Evolutionary conservation across 805 yeast genomes (phyloP), one percentile per base, ranked within the genome.

Genomic region (Millerago galiae): DNA sequence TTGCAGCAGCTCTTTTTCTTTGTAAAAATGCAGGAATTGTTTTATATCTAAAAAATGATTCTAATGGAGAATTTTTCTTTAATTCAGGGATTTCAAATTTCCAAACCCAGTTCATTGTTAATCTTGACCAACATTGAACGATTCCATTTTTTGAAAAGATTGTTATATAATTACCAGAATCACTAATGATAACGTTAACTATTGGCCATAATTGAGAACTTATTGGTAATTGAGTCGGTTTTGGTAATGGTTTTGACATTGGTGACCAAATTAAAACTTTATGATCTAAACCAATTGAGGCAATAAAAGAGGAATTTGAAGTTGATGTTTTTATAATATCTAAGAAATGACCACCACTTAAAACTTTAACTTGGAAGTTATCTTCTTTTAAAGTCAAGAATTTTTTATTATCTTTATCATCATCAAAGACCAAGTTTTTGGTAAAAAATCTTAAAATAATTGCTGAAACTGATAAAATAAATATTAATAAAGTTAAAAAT

Each of bases 191-290:
- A 16, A 77, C 67, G 44, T 75, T 74, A 11, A 77, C 72, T 0
- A 83, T 68, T 1, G 89, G 90, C 79, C 86, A 74, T 37, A 75
- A 66, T 32, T 72, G 70, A 3, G 67, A 58, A 9, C 64, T 55
- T 6, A 65, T 55, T 16, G 74, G 74, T 24, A 71, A 53, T 36
- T 63, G 68, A 1, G 72, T 66, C 8, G 78, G 79, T 18, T 53
- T 46, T 40, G 71, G 81, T 38, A 63, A 58, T 33, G 70, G 84
- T 16, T 56, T 60, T 1, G 68, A 60, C 42, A 79, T 56, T 4
- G 89, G 89, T 0, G 85, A 81, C 95, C 95, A 86, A 10, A 85
- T 75, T 27, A 77, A 59, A 4, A 86, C 70, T 45, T 71, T 75
- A 51, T 83, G 89, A 52, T 86, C 95, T 55, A 87, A 64, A 4